Base-by-base conservation (phyloP, 306 rosid species). In the Cicer judaicum region DNA sequence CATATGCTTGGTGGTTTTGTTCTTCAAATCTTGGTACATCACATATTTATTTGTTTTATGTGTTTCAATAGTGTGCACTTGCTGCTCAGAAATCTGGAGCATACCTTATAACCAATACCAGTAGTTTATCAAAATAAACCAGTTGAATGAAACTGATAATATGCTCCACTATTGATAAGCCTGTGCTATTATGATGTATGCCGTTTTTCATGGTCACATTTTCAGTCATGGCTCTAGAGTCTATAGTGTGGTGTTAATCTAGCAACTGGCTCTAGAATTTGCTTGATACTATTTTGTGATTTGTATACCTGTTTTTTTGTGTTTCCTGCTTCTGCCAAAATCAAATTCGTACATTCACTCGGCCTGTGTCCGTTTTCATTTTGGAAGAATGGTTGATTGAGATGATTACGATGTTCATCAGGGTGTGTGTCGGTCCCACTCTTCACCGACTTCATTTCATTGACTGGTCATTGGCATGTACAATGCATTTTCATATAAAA, bases 51-150 rank as follows among this genome's bases (percentile, higher is more conserved):
- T 50, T 42, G 46, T 62, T 62, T 40, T 2, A 29, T 75, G 7
- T 73, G 75, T 79, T 79, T 19, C 29, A 59, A 62, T 55, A 11
- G 54, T 66, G 70, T 72, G 79, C 61, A 44, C 61, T 57, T 60
- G 36, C n/a, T 77, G 62, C 56, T 46, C 61, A 40, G 72, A 73
- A 46, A 29, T 63, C 55, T 47, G 65, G 56, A 55, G 54, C 78
- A 62, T 52, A 64, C 69, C 76, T 50, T 8, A 11, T 63, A 29
- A 70, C 13, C 44, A 8, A 16, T 46, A 34, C 57, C 8, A 74
- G 73, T 68, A 48, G 65, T 14, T 57, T 68, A 16, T 64, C 0
- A 10, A 7, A 49, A 60, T 41, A 44, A 41, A 75, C 46, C 41
- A 11, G 54, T 14, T 19, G 8, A 61, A 18, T n/a, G 52, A 48